Percentiles rank a stretch among this genome's conserved stretches.
phyloP scores from a whole-genome alignment of 2,329 filamentous ascomycete genomes.

The Fusarium chuoi region DNA sequence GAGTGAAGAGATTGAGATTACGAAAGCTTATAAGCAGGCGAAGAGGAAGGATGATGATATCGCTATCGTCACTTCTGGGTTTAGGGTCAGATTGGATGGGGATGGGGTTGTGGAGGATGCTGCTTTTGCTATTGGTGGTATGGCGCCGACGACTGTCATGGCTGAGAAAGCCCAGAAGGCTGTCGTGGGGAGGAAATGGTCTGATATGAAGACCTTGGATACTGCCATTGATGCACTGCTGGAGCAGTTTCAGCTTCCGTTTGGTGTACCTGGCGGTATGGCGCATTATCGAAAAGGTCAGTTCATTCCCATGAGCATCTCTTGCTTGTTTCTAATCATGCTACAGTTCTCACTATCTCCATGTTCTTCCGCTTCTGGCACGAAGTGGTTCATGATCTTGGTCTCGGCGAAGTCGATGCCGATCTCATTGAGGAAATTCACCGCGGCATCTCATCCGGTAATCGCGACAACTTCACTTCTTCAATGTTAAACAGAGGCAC shows the following conservation, averaged over 20 bases:
- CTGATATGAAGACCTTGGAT: background rate
- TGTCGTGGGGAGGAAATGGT: background rate
- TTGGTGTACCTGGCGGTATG: background rate
- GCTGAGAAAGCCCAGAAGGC: background rate
- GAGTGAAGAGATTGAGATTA: background rate
- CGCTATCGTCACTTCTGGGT: background rate
- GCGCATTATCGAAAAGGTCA: background rate
- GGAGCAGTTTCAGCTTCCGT: background rate
- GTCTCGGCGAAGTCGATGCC: background rate
- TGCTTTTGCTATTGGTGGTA: background rate
- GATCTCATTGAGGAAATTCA: background rate
- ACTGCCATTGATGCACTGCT: background rate
- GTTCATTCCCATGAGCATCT: fast-evolving
- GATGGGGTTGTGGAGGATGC: background rate
- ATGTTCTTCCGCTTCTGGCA: constrained; percentile 12
- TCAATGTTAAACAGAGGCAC: background rate
- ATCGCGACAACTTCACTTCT: background rate
- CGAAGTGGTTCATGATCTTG: background rate
- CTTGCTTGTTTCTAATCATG: fast-evolving
- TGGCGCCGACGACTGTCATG: constrained; percentile 3
- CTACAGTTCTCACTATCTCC: background rate
- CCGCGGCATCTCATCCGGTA: background rate
- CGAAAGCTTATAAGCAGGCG: background rate
- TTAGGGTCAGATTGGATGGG: background rate
- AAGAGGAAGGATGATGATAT: constrained; percentile 4